Evolutionary conservation across 2,329 filamentous ascomycete genomes (phyloP).

Genomic region (Aaosphaeria pasadenensis): DNA sequence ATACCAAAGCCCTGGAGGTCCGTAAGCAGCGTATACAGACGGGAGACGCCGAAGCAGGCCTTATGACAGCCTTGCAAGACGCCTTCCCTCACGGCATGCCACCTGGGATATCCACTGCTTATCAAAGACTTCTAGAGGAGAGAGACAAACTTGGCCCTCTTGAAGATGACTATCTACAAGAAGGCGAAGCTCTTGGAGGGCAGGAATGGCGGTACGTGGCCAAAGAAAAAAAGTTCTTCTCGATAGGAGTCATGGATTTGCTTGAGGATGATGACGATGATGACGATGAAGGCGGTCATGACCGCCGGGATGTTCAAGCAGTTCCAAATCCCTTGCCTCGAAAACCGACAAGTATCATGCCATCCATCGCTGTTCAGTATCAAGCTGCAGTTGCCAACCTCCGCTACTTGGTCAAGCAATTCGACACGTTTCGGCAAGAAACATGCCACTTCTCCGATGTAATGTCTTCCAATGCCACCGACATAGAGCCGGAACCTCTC

Average conservation of each 20-base stretch:
- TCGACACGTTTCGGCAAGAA: not conserved
- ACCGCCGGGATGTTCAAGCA: no score
- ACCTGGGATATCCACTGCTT: constrained; percentile 3
- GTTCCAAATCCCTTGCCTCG: not conserved
- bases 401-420: not conserved
- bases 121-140: constrained; percentile 5
- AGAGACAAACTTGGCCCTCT: constrained; percentile 12
- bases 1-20: constrained; percentile 3
- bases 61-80: constrained; percentile 10
- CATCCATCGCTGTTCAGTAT: not conserved
- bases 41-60: constrained; percentile 7
- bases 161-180: constrained; percentile 15
- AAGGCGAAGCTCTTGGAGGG: constrained; percentile 11
- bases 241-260: constrained; percentile 8
- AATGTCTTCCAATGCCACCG: not conserved
- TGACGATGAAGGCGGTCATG: not conserved
- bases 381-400: not conserved
- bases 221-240: constrained; percentile 17
- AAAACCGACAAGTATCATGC: not conserved
- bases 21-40: constrained; percentile 6
- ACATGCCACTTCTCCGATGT: not conserved
- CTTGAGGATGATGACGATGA: not conserved
- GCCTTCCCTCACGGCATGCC: constrained; percentile 9
- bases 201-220: constrained; percentile 17
- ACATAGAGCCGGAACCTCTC: not conserved